Conservation (phyloP, 139 green algal genomes). For the Desmodesmus armatus region DNA sequence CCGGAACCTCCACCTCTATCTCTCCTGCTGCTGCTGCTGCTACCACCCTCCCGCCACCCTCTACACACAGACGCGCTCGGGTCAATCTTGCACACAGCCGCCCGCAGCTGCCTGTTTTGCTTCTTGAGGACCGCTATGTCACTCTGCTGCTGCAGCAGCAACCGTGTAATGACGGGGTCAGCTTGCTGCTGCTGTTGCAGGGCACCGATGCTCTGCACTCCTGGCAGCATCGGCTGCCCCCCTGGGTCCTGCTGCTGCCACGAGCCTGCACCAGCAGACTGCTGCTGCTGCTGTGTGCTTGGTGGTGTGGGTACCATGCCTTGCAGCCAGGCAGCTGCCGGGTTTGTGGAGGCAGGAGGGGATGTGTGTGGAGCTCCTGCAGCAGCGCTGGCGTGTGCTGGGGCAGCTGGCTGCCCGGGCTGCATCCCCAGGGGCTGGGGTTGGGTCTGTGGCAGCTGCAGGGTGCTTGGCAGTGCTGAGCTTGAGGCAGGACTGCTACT, state of each 20-base stretch:
- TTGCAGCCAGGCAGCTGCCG: neutral
- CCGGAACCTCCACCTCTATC: too few relatives aligned
- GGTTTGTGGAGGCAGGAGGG: neutral
- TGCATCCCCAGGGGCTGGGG: neutral
- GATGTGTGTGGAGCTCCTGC: neutral
- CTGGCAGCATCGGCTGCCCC: neutral
- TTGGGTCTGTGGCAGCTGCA: neutral
- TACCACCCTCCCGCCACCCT: neutral
- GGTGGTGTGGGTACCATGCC: neutral
- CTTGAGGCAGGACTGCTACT: neutral
- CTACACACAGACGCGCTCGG: constrained; percentile 1
- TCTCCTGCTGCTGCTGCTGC: constrained; percentile 1
- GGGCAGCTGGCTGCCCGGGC: neutral
- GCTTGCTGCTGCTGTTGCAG: constrained; percentile 29
- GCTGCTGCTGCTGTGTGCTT: neutral
- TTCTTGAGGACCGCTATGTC: constrained; percentile 28
- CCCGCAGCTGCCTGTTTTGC: constrained; percentile 45
- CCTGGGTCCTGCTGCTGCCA: neutral
- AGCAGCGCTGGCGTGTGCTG: neutral
- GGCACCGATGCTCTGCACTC: neutral
- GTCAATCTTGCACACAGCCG: constrained; percentile 48
- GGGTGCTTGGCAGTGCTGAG: neutral
- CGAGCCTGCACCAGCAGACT: neutral
- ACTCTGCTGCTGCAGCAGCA: constrained; percentile 46
- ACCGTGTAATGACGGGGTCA: constrained; percentile 5